Evolutionary conservation across 352 stramenopile genomes (phyloP), one percentile per base, ranked within the genome.

Genomic region (Phytophthora sojae): DNA sequence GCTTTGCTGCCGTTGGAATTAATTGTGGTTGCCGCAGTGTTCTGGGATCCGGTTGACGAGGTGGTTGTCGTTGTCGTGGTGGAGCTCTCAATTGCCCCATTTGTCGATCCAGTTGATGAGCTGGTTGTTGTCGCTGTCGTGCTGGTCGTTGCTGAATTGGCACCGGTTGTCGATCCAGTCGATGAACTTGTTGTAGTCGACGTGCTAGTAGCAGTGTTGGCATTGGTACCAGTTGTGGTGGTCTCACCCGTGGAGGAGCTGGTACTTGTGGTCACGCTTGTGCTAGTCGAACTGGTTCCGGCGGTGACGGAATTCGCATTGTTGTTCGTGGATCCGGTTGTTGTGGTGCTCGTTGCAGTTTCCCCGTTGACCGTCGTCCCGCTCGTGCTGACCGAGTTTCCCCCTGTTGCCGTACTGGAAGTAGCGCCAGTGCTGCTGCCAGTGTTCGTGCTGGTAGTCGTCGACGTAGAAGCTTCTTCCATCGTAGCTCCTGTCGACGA

Each of bases 401-500:
- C 61, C 17, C 37, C 57, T 6, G 64, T 61, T 11, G 66, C 19
- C 4, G 64, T 67, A 11, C 45, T 58, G 15, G 25, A 47, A 37
- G 51, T 50, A 25, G 37, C 25, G 25, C 17, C 42, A 23, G 42
- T 61, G 35, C 30, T 37, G 15, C 56, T 70, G 23, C 39, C 37
- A 37, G 44, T 51, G 35, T 3, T 63, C 17, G 49, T 58, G n/a
- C 30, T 61, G 6, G 6, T 68, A 2, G 39, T 60, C 8, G 35
- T 66, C 14, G 57, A 62, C 15, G 61, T 55, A 9, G 59, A 71
- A 63, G 51, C 26, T 37, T 44, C 47, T 60, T 65, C 55, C 6
- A 51, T 62, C 19, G 52, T 55, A 57, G 61, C 35, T 64, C 23
- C 64, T 51, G 50, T 37, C 35, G 72, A 64, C 17, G 54, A 65